Evolutionary conservation across 2,329 filamentous ascomycete genomes (phyloP), one percentile per base, ranked within the genome.

Genomic region (Aureobasidium sp.): DNA sequence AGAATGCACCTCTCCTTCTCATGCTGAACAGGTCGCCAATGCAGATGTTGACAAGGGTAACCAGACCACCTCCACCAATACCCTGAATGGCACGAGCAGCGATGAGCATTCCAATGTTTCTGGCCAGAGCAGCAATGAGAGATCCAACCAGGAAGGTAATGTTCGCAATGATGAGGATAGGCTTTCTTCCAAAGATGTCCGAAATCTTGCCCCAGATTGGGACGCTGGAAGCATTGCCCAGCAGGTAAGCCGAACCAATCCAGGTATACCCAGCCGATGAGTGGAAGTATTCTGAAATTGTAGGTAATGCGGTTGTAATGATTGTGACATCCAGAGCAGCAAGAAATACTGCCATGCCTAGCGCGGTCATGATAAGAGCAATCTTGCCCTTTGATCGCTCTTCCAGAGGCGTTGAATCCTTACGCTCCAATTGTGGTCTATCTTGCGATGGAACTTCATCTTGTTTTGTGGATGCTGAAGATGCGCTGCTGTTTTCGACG

Each of bases 101-200:
- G 53, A 86, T 77, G 30, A 85, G 71, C 78, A 85, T 83, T 24
- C 75, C 71, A 59, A 85, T 79, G 57, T 74, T 80, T 53, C 73
- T 72, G 6, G 79, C 71, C 22, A 83, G 61, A 1, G 74, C 82
- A 34, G 79, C 79, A n/a, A 85, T 70, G 50, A 84, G 66, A 29
- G 79, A 82, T 21, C 80, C 81, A 14, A 81, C 65, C 52, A 85
- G 75, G 69, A 86, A 86, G 21, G 83, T 68, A 16, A 75, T 67
- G 55, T 83, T 83, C 16, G 80, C 80, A 3, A 77, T 60, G 12
- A 86, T 68, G 25, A 86, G 68, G 44, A 83, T 74, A 11, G 76
- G 77, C 60, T 85, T 86, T 35, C 83, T 73, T 2, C 83, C 83
- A 69, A 79, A 85, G 55, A 86, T 85, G 58, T 86, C 83, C 39